Evolutionary conservation across 2,329 filamentous ascomycete genomes (phyloP).

Genomic region (Ophiocordyceps unilateralis): DNA sequence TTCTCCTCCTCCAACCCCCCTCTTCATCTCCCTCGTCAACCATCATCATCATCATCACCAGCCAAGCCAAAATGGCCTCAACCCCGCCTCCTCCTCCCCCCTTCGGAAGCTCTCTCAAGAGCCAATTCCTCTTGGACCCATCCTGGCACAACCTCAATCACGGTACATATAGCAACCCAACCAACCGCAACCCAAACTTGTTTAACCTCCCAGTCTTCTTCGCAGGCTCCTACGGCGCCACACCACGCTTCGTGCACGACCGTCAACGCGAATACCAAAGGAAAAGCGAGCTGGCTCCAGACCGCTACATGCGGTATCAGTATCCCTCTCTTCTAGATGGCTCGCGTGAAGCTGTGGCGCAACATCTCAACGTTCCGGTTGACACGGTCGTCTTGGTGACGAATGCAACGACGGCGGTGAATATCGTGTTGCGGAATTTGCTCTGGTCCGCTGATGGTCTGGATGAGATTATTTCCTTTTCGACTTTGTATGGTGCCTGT

Average conservation of each 20-base stretch:
- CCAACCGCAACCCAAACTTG: neutral
- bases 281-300: neutral
- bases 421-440: neutral
- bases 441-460: neutral
- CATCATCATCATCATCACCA: neutral
- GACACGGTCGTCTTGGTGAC: neutral
- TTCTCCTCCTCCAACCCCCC: too few species aligned
- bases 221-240: neutral
- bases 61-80: too few species aligned
- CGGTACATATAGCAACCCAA: neutral
- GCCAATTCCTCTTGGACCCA: neutral
- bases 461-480: slow-evolving; percentile 1
- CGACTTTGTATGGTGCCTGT: neutral
- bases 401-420: neutral
- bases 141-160: neutral
- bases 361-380: neutral
- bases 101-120: neutral
- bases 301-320: neutral
- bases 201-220: too few species aligned
- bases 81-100: neutral
- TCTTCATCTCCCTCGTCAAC: neutral
- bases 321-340: neutral
- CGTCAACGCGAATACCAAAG: neutral
- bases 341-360: neutral
- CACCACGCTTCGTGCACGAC: neutral